Conservation (phyloP, 140 eudicot genomes). For the Senecio squalidus region DNA sequence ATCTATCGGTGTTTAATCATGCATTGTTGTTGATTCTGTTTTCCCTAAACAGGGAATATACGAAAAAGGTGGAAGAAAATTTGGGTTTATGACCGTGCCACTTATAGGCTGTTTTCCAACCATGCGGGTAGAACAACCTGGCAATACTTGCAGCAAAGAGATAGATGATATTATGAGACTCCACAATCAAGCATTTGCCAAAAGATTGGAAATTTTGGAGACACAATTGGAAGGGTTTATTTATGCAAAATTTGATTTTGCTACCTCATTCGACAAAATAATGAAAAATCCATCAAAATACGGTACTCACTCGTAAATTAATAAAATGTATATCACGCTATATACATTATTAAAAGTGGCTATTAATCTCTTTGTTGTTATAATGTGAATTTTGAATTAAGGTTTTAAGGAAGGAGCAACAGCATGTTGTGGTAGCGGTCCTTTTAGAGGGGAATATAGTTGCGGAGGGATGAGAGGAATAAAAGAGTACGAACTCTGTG, state of each 20-base stretch:
- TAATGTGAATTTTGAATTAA: neutral
- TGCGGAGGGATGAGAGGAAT: neutral
- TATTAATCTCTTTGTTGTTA: too few relatives aligned
- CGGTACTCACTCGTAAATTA: conserved; percentile 17
- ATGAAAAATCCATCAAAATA: conserved; percentile 34
- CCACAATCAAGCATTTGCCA: conserved; percentile 16
- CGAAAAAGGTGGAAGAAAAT: conserved; percentile 36
- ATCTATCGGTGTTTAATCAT: too few relatives aligned
- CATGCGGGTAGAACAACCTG: conserved; percentile 19
- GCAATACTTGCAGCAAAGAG: conserved; percentile 23
- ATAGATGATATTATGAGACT: conserved; percentile 11
- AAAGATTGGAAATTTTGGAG: conserved; percentile 14
- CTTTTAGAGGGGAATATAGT: neutral
- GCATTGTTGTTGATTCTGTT: neutral
- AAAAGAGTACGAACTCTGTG: neutral
- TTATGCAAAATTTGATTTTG: conserved; percentile 26
- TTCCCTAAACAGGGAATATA: conserved; percentile 17
- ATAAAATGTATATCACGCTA: too few relatives aligned
- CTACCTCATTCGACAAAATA: neutral
- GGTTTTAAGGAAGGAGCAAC: neutral
- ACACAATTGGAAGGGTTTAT: conserved; percentile 27
- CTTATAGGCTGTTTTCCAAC: conserved; percentile 34
- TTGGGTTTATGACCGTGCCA: conserved; percentile 20
- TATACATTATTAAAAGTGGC: neutral
- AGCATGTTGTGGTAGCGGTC: neutral